phyloP scores from a whole-genome alignment of 495 filamentous ascomycete species.

The Aspergillus wentii region DNA sequence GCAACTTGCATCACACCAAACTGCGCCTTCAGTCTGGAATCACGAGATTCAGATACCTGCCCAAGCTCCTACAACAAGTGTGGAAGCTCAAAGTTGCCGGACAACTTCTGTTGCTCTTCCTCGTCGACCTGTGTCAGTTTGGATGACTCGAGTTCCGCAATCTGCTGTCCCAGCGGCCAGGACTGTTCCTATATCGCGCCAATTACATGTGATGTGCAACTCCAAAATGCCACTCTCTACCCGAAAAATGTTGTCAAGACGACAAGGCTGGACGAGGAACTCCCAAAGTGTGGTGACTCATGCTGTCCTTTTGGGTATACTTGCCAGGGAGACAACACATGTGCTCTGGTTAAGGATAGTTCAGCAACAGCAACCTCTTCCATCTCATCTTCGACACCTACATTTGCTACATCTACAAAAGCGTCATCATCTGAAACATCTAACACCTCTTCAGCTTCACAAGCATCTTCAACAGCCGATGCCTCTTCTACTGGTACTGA shows the following conservation, averaged over 20 bases:
- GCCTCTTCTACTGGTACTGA: no score
- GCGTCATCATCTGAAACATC: slow-evolving; percentile 12
- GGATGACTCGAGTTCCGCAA: slow-evolving; percentile 60
- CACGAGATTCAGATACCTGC: slow-evolving; percentile 37
- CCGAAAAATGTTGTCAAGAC: slow-evolving; percentile 66
- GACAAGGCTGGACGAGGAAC: slow-evolving; percentile 50
- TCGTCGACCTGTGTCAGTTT: slow-evolving; percentile 59
- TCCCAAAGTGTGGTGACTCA: slow-evolving; percentile 52
- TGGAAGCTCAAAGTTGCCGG: slow-evolving; percentile 49
- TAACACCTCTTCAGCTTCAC: slow-evolving; percentile 12
- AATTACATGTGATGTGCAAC: slow-evolving; percentile 64
- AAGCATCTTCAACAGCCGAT: neutral
- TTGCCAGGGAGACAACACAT: slow-evolving; percentile 49
- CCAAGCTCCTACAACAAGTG: slow-evolving; percentile 47
- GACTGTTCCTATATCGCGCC: slow-evolving; percentile 63
- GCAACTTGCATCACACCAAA: slow-evolving; percentile 21
- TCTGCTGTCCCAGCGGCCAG: slow-evolving; percentile 68
- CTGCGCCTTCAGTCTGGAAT: slow-evolving; percentile 24
- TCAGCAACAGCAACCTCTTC: slow-evolving; percentile 34
- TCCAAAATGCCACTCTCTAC: slow-evolving; percentile 57
- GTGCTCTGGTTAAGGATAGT: no score
- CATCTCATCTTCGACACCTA: slow-evolving; percentile 18
- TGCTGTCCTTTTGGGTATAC: slow-evolving; percentile 80
- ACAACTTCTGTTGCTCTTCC: slow-evolving; percentile 70
- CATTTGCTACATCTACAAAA: slow-evolving; percentile 22